A percentile compares a stretch with the other conserved stretches of the same genome.
Evolutionary conservation across 371 early-diverging fungal species (phyloP).

Genomic region (Actinomucor elegans): DNA sequence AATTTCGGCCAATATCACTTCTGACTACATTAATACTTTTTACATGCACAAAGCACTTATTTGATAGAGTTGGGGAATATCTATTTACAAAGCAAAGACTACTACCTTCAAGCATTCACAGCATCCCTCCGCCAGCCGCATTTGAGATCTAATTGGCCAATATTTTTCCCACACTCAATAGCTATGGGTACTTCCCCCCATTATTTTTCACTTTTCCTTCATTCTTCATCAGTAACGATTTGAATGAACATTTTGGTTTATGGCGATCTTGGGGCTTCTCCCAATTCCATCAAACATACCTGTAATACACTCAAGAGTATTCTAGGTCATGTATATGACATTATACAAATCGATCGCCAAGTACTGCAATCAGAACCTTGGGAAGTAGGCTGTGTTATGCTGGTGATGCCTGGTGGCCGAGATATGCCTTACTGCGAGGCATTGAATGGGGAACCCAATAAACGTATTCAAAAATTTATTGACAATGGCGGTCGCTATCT

Average conservation of each 20-base stretch:
- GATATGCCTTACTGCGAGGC: slow-evolving; percentile 80
- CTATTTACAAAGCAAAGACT: too few species aligned
- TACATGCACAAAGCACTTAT: too few species aligned
- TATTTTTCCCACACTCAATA: too few species aligned
- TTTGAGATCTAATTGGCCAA: too few species aligned
- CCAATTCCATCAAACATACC: slow-evolving; percentile 65
- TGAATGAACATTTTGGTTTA: slow-evolving; percentile 89
- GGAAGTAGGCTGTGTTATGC: slow-evolving; percentile 76
- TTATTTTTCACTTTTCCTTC: not conserved
- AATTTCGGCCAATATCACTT: too few species aligned
- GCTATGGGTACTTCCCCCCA: not conserved
- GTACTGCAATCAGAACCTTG: slow-evolving; percentile 80
- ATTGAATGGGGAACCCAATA: slow-evolving; percentile 60
- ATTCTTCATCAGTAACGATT: too few species aligned
- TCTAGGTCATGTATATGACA: slow-evolving; percentile 81
- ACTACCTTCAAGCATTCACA: too few species aligned
- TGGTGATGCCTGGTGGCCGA: slow-evolving; percentile 91
- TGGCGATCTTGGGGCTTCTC: slow-evolving; percentile 75
- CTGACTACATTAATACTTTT: too few species aligned
- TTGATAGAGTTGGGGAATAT: too few species aligned
- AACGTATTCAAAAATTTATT: slow-evolving; percentile 73
- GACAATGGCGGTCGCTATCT: slow-evolving; percentile 80
- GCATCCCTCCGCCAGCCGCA: too few species aligned
- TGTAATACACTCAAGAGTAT: slow-evolving; percentile 62
- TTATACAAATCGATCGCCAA: slow-evolving; percentile 76